A percentile compares a stretch with the other conserved stretches of the same genome.
Evolutionary conservation across 2,329 filamentous ascomycete genomes (phyloP).

Genomic region (Exophiala calicioides): DNA sequence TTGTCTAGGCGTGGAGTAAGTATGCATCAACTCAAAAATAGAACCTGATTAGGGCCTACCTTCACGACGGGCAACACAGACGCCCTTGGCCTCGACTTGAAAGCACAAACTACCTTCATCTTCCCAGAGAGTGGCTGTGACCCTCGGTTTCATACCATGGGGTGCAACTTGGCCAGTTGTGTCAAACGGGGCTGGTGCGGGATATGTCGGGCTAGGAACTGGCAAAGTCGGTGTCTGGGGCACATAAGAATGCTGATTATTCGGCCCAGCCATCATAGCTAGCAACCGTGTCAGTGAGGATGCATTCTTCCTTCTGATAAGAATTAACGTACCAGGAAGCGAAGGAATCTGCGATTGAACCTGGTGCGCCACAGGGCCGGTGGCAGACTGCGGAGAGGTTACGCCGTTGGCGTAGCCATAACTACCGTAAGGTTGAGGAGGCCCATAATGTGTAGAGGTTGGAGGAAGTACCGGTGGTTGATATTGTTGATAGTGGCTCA

Average conservation of each 20-base stretch:
- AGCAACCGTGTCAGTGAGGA: slow-evolving; percentile 18
- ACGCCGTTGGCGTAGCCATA: slow-evolving; percentile 78
- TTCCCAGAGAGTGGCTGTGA: slow-evolving; percentile 96
- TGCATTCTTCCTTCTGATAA: background rate
- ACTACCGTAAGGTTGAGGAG: slow-evolving; percentile 61
- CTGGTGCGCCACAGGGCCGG: slow-evolving; percentile 66
- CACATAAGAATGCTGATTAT: slow-evolving; percentile 26
- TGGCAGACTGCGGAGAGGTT: slow-evolving; percentile 72
- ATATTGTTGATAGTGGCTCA: slow-evolving; percentile 77
- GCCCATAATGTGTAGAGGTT: slow-evolving; percentile 67
- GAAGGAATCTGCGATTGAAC: slow-evolving; percentile 72
- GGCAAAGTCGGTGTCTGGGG: slow-evolving; percentile 23
- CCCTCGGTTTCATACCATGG: slow-evolving; percentile 91
- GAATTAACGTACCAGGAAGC: slow-evolving; percentile 51
- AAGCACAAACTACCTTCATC: slow-evolving; percentile 97
- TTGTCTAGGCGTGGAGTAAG: slow-evolving; percentile 65
- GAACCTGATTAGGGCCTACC: slow-evolving; percentile 54
- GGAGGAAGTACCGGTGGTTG: slow-evolving; percentile 72
- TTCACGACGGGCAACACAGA: slow-evolving; percentile 92
- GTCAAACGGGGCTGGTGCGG: slow-evolving; percentile 66
- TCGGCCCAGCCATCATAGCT: slow-evolving; percentile 42
- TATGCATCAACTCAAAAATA: background rate
- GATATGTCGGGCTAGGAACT: slow-evolving; percentile 42
- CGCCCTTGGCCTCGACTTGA: slow-evolving; percentile 92
- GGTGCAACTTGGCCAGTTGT: slow-evolving; percentile 90